Base-by-base conservation (phyloP, 164 flowering plant species). In the Liriodendron chinense region DNA sequence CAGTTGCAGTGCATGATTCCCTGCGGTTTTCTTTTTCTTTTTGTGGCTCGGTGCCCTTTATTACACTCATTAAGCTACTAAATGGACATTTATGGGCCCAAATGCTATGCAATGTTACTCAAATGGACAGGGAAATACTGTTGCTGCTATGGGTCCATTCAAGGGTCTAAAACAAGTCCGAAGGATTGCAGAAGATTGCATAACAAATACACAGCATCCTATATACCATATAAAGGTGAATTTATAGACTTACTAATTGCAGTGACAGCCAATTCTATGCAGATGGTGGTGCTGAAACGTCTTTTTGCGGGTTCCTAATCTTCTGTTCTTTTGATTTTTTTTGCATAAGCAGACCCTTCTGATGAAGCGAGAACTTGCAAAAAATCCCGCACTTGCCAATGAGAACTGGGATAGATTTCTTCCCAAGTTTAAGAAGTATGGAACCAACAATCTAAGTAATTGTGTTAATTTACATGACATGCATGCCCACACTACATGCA, bases 381-480 rank as follows among this genome's bases (percentile, higher is more conserved):
- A 89, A 73, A 86, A 90, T 83, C 98, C 98, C 10, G 80, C 86
- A 71, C 91, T 94, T 80, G 88, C 87, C 68, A 80, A 84, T 78
- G 97, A 94, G 82, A 96, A 83, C 83, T 96, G 99, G 98, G 98
- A 96, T 77, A 87, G 98, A 77, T 96, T 91, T 82, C 97, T 96
- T 84, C 99, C 99, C 0, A 91, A 85, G 64, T 94, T 88, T 78
- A 94, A 92, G 80, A 92, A 94, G 99, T 94, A 91, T 61, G 90
- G 12, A 43, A 9, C 74, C 63, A 18, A 9, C 12, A 66, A 26
- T 5, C 28, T 26, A 9, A 66, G 47, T 23, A 5, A 28, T 12
- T 14, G 9, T 26, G 18, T 25, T 66, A 66, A 25, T 66, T 25
- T 66, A 23, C 25, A 28, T 1, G 14, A 23, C 25, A 53, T 14